A percentile compares a stretch with the other conserved stretches of the same genome.
These are phyloP conservation scores for Fusarium dlaminii DNA, from an alignment of 2,329 filamentous ascomycete genomes.

Conservation along the genomic window DNA sequence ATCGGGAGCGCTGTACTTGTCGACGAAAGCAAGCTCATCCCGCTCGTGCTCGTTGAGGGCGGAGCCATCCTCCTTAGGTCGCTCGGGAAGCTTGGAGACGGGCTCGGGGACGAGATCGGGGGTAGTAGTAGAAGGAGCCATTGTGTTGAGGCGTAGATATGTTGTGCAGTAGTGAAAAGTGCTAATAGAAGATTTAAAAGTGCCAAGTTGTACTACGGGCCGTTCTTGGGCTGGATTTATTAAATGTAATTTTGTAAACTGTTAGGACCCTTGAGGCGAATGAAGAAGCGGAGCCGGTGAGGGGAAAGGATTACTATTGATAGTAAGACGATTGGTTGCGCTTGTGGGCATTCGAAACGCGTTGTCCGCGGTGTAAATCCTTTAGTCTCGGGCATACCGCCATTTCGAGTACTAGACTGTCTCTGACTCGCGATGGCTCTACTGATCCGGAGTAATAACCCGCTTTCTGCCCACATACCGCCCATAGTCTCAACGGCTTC, in stretches of 20 bases:
- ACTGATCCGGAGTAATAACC: background rate
- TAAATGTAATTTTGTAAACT: background rate
- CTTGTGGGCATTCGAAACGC: background rate
- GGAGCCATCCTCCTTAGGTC: conserved; percentile 11
- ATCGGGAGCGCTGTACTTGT: conserved; percentile 42
- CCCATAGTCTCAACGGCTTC: background rate
- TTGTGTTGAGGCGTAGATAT: background rate
- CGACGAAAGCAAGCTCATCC: conserved; percentile 35
- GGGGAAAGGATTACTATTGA: conserved; percentile 20
- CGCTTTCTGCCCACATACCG: background rate
- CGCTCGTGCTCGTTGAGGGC: conserved; percentile 11
- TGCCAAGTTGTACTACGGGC: conserved; percentile 18
- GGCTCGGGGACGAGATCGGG: conserved; percentile 18
- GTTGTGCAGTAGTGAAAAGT: background rate
- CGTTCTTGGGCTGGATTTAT: conserved; percentile 13
- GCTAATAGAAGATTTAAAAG: background rate
- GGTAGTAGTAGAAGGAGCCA: conserved; percentile 24
- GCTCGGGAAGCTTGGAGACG: conserved; percentile 16
- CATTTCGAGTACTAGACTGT: conserved; percentile 12
- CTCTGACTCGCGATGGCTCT: background rate
- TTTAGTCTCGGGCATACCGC: conserved; percentile 19
- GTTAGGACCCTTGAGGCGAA: background rate
- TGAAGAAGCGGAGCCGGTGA: conserved; percentile 2
- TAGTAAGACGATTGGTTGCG: conserved; percentile 11
- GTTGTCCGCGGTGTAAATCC: conserved; percentile 1